Evolutionary conservation across 2,329 filamentous ascomycete genomes (phyloP).

Genomic region (Aureobasidium sp.): DNA sequence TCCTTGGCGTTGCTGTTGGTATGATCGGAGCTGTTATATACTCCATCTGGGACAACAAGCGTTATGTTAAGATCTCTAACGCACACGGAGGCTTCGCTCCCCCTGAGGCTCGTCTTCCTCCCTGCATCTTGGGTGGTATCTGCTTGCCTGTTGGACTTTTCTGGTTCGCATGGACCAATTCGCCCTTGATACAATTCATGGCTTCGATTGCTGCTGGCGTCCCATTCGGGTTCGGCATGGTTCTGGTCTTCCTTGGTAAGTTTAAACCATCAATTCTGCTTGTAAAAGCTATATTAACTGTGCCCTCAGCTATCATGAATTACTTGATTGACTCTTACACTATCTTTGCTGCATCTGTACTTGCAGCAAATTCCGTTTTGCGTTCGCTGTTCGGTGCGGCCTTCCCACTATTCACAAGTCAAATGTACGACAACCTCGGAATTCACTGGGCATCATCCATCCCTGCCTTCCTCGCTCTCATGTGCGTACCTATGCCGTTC

Average conservation of each 20-base stretch:
- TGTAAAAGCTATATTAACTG: constrained; percentile 37
- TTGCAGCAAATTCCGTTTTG: constrained; percentile 73
- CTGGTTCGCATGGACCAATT: constrained; percentile 63
- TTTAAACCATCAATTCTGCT: constrained; percentile 24
- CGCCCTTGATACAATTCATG: constrained; percentile 50
- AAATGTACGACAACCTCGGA: constrained; percentile 51
- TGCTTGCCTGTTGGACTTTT: constrained; percentile 59
- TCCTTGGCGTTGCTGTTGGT: constrained; percentile 62
- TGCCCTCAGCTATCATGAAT: constrained; percentile 42
- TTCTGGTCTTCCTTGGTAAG: constrained; percentile 57
- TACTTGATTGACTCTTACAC: constrained; percentile 52
- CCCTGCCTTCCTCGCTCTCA: constrained; percentile 65
- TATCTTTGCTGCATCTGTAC: constrained; percentile 67
- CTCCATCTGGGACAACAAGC: constrained; percentile 46
- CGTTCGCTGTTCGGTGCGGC: constrained; percentile 70
- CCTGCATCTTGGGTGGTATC: constrained; percentile 55
- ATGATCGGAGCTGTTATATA: constrained; percentile 55
- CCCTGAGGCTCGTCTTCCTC: constrained; percentile 59
- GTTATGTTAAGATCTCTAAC: constrained; percentile 43
- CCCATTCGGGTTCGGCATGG: constrained; percentile 53
- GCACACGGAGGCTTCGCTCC: constrained; percentile 50
- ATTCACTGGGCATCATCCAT: constrained; percentile 71
- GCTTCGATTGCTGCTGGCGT: constrained; percentile 44
- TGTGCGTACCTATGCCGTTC: constrained; percentile 67
- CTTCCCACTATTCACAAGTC: constrained; percentile 71